Evolutionary conservation across 139 green algal genomes (phyloP).

Genomic region (Chlorella sp.): DNA sequence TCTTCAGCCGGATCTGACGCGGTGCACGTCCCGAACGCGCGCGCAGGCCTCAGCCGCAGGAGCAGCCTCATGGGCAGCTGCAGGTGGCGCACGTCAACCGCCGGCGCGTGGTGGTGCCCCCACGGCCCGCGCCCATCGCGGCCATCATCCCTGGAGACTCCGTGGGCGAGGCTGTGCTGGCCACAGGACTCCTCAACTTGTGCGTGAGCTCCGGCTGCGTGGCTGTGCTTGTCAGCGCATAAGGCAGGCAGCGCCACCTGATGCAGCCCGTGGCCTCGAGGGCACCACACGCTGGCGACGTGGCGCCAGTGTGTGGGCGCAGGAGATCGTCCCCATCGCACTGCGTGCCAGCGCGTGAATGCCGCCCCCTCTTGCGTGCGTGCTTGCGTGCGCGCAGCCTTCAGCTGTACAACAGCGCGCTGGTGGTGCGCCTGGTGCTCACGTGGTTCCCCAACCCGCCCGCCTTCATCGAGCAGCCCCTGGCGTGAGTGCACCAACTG

Average conservation of each 20-base stretch:
- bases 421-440: constrained; percentile 89
- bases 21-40: too few relatives aligned
- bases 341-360: background rate
- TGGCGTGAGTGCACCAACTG: constrained; percentile 63
- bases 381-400: background rate
- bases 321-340: too few relatives aligned
- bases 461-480: constrained; percentile 58
- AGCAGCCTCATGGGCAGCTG: too few relatives aligned
- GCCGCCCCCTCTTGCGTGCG: background rate
- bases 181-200: constrained; percentile 71
- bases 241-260: background rate
- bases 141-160: constrained; percentile 91
- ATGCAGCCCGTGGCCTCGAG: background rate
- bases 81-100: too few relatives aligned
- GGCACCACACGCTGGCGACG: background rate
- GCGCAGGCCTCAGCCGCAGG: too few relatives aligned
- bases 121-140: constrained; percentile 53
- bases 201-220: too few relatives aligned
- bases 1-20: too few relatives aligned
- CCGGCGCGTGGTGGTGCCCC: background rate
- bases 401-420: constrained; percentile 92
- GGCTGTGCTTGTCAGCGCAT: too few relatives aligned
- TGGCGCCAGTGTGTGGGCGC: background rate
- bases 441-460: constrained; percentile 97
- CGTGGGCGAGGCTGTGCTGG: constrained; percentile 83